Percentiles rank a stretch among this genome's conserved stretches.
Conservation (phyloP, 352 stramenopile species). For the Phytopythium litorale region DNA sequence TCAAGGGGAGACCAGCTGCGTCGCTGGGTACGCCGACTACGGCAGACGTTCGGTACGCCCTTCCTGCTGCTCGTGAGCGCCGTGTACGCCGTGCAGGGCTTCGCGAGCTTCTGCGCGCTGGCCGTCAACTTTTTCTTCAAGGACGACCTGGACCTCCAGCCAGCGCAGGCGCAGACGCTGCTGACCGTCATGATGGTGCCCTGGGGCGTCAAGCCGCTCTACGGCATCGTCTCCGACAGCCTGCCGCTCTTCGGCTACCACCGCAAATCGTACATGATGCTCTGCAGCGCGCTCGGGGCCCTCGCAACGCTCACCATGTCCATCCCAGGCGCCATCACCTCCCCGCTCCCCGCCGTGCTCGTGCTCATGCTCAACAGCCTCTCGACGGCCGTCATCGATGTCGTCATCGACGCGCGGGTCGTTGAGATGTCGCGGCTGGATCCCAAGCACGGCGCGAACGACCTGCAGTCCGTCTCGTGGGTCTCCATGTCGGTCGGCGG, state of each 20-base stretch:
- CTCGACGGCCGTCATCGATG: constrained; percentile 92
- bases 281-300: constrained; percentile 72
- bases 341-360: constrained; percentile 43
- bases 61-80: constrained; percentile 70
- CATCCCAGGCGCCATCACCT: constrained; percentile 51
- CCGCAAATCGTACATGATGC: constrained; percentile 93
- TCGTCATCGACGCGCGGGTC: constrained; percentile 95
- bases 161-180: constrained; percentile 90
- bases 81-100: constrained; percentile 95
- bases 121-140: constrained; percentile 97
- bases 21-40: constrained; percentile 46
- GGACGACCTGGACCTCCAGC: constrained; percentile 93
- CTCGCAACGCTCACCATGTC: constrained; percentile 60
- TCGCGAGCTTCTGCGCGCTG: constrained; percentile 89
- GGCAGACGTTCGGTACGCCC: constrained; percentile 60
- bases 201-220: constrained; percentile 96
- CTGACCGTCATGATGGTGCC: constrained; percentile 93
- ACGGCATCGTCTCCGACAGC: constrained; percentile 95
- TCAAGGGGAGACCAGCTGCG: constrained; percentile 35
- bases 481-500: constrained; percentile 89
- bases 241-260: constrained; percentile 93
- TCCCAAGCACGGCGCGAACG: constrained; percentile 85
- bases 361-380: constrained; percentile 82
- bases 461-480: constrained; percentile 95
- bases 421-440: constrained; percentile 92